Evolutionary conservation across 1,284 basidiomycete genomes (phyloP).

Genomic region (Anthracocystis panici-leucophaei): DNA sequence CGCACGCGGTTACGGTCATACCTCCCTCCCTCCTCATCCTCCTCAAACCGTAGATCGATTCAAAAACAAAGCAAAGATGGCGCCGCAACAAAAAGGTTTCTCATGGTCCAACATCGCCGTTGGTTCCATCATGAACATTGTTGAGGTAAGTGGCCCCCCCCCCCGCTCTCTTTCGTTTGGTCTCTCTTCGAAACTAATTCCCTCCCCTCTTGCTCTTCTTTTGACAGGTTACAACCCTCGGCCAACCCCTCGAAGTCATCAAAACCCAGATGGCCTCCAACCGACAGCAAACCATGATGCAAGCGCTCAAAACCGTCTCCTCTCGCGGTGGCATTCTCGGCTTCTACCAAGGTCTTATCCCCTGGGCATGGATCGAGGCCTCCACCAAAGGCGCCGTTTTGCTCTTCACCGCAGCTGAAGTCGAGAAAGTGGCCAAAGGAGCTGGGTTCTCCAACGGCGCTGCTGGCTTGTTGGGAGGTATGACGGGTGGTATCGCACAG

Average conservation of each 20-base stretch:
- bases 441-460: slow-evolving; percentile 83
- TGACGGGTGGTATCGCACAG: slow-evolving; percentile 96
- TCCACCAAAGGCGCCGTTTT: slow-evolving; percentile 98
- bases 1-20: neutral
- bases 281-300: slow-evolving; percentile 83
- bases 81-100: slow-evolving; percentile 80
- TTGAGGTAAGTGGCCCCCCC: slow-evolving; percentile 81
- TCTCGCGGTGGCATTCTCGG: slow-evolving; percentile 88
- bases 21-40: neutral
- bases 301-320: slow-evolving; percentile 89
- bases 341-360: slow-evolving; percentile 98
- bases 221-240: slow-evolving; percentile 89
- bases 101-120: slow-evolving; percentile 99
- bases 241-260: slow-evolving; percentile 96
- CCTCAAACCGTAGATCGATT: neutral
- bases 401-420: slow-evolving; percentile 93
- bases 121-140: slow-evolving; percentile 80
- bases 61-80: slow-evolving; percentile 68
- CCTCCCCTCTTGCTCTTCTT: slow-evolving; percentile 18
- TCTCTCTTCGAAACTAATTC: slow-evolving; percentile 12
- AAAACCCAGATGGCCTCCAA: slow-evolving; percentile 78
- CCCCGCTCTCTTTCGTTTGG: neutral
- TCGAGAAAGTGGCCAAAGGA: slow-evolving; percentile 79
- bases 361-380: slow-evolving; percentile 99
- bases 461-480: slow-evolving; percentile 92